Evolutionary conservation across 2,329 filamentous ascomycete genomes (phyloP).

Genomic region (Fusarium phyllophilum): DNA sequence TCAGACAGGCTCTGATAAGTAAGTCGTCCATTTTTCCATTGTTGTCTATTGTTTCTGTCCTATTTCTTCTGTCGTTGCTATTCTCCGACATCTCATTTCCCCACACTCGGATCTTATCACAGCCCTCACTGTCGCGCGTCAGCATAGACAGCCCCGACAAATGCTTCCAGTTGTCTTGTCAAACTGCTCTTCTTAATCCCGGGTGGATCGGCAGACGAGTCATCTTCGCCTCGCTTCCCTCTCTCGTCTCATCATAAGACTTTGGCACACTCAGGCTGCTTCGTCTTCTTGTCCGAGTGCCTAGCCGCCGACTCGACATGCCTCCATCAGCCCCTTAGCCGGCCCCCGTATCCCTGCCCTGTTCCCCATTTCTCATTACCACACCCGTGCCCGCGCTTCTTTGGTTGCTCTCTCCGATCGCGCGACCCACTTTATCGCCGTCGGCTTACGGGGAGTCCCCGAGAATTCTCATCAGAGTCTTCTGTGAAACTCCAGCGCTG

Average conservation of each 20-base stretch:
- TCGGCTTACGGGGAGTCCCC: conserved; percentile 39
- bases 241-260: conserved; percentile 29
- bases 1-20: conserved; percentile 64
- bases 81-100: not conserved
- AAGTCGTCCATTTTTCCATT: conserved; percentile 48
- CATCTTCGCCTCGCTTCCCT: conserved; percentile 27
- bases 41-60: not conserved
- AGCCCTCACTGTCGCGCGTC: conserved; percentile 5
- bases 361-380: conserved; percentile 31
- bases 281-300: conserved; percentile 33
- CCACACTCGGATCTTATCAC: conserved; percentile 2
- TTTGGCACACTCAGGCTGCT: conserved; percentile 30
- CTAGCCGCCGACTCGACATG: conserved; percentile 25
- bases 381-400: conserved; percentile 32
- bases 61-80: not conserved
- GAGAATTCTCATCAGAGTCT: conserved; percentile 21
- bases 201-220: conserved; percentile 35
- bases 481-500: conserved; percentile 2
- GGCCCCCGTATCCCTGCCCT: conserved; percentile 26
- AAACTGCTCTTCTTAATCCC: not conserved
- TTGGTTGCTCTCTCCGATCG: conserved; percentile 25
- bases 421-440: conserved; percentile 39
- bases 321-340: conserved; percentile 27
- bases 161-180: not conserved
- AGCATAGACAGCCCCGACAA: not conserved